Evolutionary conservation across 768 basidiomycete genomes (phyloP), one percentile per base, ranked within the genome.

Genomic region (Termitomyces sp.): DNA sequence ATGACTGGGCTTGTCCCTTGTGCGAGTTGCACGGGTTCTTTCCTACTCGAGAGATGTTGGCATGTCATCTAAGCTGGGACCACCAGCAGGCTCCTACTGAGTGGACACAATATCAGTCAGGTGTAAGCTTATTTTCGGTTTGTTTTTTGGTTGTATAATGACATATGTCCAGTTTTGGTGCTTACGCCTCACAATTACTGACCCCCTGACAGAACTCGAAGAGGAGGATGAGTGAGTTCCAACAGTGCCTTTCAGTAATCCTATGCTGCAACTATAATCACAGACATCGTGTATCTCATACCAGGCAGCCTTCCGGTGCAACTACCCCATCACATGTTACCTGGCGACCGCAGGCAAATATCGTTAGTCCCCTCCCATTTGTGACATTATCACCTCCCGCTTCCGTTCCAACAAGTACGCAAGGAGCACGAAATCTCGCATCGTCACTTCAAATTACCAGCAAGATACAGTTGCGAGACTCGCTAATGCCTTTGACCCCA

Each of bases 1-100:
- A 58, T 20, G 61, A 68, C 2, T 82, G 79, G 75, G 41, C 67
- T 41, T 87, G 85, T 61, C 84, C 85, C 0, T 61, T 86, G n/a
- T 87, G 85, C 61, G 71, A 73, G 36, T 54, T 81, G 10, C 73
- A 82, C 48, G 71, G 69, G 24, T 58, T 57, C 0, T 81, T 87
- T 46, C 48, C 61, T 8, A 79, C 76, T 24, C 69, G 66, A 13
- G 72, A 64, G 27, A 74, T 79, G 73, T 67, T 87, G 1, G 64
- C 64, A 27, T 73, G 63, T n/a, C 85, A 87, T 63, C 59, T 87
- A 24, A 56, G 64, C 8, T 74, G 74, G 69, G 81, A 82, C 62
- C 85, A 87, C 57, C 24, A 63, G 1, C 72, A 70, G n/a, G 70
- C 80, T 32, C 59, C 64, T 39, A 65, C 65, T 9, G 58, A 57